phyloP scores from a whole-genome alignment of 2,329 filamentous ascomycete species.

The Colletotrichum siamense region DNA sequence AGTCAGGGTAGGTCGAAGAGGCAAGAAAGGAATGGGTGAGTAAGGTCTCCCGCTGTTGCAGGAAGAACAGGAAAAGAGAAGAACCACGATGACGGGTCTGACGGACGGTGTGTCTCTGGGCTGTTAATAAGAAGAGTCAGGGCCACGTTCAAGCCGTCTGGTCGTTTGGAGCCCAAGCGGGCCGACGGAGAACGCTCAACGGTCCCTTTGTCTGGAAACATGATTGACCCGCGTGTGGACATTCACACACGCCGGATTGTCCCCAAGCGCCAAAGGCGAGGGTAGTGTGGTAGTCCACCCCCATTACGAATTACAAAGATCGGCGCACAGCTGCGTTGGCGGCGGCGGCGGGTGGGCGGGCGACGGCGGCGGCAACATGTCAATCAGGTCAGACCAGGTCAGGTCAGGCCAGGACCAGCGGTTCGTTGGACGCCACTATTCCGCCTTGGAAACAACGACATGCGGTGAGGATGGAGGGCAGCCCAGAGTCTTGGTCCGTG shows the following conservation, averaged over 20 bases:
- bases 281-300: background rate
- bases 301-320: background rate
- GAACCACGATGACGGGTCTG: constrained; percentile 2
- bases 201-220: constrained; percentile 15
- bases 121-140: constrained; percentile 20
- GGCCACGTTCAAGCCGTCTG: constrained; percentile 14
- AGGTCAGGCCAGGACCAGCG: background rate
- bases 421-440: background rate
- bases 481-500: constrained; percentile 14
- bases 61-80: background rate
- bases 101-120: constrained; percentile 7
- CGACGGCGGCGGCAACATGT: constrained; percentile 9
- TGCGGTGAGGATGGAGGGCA: background rate
- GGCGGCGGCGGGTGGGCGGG: background rate
- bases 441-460: background rate
- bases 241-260: background rate
- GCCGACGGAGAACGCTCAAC: constrained; percentile 17
- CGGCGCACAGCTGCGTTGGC: background rate
- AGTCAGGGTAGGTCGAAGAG: background rate
- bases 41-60: constrained; percentile 6
- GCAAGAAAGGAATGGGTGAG: constrained; percentile 9
- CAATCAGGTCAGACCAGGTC: background rate
- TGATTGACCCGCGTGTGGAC: background rate
- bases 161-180: constrained; percentile 12
- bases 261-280: constrained; percentile 13